phyloP scores from a whole-genome alignment of 352 stramenopile species.

The Pythium volutum region DNA sequence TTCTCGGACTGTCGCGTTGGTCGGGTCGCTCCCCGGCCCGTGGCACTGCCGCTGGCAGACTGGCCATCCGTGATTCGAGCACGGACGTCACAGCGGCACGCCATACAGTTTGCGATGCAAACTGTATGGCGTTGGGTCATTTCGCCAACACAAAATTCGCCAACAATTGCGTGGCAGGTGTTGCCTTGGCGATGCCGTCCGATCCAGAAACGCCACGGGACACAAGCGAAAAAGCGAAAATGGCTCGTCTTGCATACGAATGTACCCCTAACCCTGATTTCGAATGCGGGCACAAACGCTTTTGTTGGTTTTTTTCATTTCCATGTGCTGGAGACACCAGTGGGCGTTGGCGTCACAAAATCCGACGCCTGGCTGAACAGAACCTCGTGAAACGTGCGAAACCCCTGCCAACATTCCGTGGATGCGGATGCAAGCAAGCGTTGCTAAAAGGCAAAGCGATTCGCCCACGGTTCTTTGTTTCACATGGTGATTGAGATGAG shows the following conservation, averaged over 20 bases:
- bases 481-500: too few relatives aligned
- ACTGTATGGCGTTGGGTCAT: too few relatives aligned
- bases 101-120: not conserved
- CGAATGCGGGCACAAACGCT: not conserved
- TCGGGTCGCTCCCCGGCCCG: not conserved
- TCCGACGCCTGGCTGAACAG: not conserved
- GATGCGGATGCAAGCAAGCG: too few relatives aligned
- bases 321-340: not conserved
- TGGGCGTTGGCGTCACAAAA: not conserved
- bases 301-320: not conserved
- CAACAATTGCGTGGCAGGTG: not conserved
- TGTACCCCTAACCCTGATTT: slow-evolving; percentile 7
- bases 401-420: too few relatives aligned
- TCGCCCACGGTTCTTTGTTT: too few relatives aligned
- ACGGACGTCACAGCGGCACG: slow-evolving; percentile 2
- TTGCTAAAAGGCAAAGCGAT: too few relatives aligned
- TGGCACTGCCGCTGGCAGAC: too few relatives aligned
- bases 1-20: slow-evolving; percentile 2
- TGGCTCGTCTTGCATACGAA: slow-evolving; percentile 18
- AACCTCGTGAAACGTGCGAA: too few relatives aligned
- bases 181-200: too few relatives aligned
- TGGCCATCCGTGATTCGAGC: slow-evolving; percentile 2
- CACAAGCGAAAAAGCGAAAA: too few relatives aligned
- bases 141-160: slow-evolving; percentile 7
- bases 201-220: not conserved